Base-by-base conservation (phyloP, 192 early-diverging fungal genomes). In the Thoreauomyces humboldtii region DNA sequence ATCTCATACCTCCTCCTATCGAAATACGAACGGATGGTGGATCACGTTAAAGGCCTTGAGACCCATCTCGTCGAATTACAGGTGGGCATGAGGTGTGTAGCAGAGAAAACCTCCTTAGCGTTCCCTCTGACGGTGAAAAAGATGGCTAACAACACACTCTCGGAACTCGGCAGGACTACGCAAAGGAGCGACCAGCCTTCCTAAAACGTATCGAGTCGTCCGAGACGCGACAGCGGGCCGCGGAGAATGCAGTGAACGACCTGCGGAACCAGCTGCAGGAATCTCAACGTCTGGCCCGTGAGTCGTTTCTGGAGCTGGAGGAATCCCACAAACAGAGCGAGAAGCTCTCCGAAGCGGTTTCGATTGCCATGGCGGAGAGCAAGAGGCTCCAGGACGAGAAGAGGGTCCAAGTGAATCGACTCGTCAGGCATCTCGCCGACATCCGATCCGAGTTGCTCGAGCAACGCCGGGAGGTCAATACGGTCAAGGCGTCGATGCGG, bases 1-100 rank as follows among this genome's bases (percentile, higher is more conserved):
- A 74, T 85, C 31, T 82, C 80, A 1, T 85, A 85, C 63, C 74
- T 85, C 51, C 51, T 85, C 11, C 65, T 80, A 32, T 61, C 67
- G 22, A 81, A 82, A 55, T 80, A 79, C 59, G 72, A 82, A 33
- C 61, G 61, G 28, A 75, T 85, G 70, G 61, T 72, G 22, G 34
- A 60, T 12, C 67, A 77, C 56, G 68, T 85, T 3, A 62, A 50
- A 7, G 52, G 51, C 43, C 48, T 82, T 35, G 80, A 85, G 48
- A 31, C 53, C 2, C 74, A 85, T 44, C 63, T 77, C 11, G 59
- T 52, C 25, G 54, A 54, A 11, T 46, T 77, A 12, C 67, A 78
- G 70, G 80, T 83, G 37, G 22, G 51, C n/a, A n/a, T n/a, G n/a
- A n/a, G n/a, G n/a, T n/a, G n/a, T n/a, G n/a, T n/a, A n/a, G n/a